phyloP scores from a whole-genome alignment of 257 asterid genomes.

The Fraxinus excelsior region DNA sequence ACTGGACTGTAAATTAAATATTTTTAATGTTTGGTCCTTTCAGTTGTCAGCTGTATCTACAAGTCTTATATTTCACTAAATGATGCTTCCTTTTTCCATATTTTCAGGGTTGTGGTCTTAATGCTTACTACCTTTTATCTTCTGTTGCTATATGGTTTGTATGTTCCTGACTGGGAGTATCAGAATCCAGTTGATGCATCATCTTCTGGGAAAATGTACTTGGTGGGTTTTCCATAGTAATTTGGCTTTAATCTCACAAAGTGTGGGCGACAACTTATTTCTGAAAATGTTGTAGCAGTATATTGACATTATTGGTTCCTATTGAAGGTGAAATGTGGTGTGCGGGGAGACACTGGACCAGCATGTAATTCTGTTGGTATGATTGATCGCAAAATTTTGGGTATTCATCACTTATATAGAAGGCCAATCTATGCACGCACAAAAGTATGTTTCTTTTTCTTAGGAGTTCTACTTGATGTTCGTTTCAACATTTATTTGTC shows the following conservation, averaged over 20 bases:
- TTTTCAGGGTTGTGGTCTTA: slow-evolving; percentile 48
- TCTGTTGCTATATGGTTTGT: slow-evolving; percentile 48
- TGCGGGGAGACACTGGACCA: slow-evolving; percentile 69
- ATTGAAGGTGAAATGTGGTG: slow-evolving; percentile 62
- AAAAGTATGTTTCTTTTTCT: slow-evolving; percentile 30
- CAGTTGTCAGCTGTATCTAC: not conserved
- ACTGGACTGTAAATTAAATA: not conserved
- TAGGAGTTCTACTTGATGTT: not conserved
- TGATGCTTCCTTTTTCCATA: not conserved
- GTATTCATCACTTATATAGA: slow-evolving; percentile 52
- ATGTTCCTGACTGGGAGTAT: slow-evolving; percentile 69
- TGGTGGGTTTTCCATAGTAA: slow-evolving; percentile 32
- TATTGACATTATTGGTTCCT: slow-evolving; percentile 24
- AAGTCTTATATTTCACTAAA: slow-evolving; percentile 9
- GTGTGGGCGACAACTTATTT: not conserved
- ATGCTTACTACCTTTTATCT: slow-evolving; percentile 52
- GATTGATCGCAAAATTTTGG: slow-evolving; percentile 66
- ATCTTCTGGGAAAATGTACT: slow-evolving; percentile 33
- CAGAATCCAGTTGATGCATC: slow-evolving; percentile 43
- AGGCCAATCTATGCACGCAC: slow-evolving; percentile 61
- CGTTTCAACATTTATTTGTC: not conserved
- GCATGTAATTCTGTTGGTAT: slow-evolving; percentile 77
- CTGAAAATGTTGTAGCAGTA: not conserved
- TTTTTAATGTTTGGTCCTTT: not conserved
- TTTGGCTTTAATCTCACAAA: slow-evolving; percentile 2